Conservation (phyloP, 1,139 yeast genomes). For the Pneumocystis wakefieldiae region DNA sequence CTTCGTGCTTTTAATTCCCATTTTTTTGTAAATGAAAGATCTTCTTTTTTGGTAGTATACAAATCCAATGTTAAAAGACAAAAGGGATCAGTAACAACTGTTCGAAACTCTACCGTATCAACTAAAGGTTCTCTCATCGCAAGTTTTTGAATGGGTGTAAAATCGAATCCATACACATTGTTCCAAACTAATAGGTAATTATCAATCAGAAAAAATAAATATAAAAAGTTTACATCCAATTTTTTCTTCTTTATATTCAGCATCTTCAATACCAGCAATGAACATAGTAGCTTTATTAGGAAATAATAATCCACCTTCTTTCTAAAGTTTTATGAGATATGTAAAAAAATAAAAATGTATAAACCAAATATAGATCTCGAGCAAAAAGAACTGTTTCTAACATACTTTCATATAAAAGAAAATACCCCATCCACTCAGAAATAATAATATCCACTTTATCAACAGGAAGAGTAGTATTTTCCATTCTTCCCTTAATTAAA, state of each 20-base stretch:
- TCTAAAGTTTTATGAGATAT: background rate
- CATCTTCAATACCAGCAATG: constrained; percentile 90
- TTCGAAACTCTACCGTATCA: constrained; percentile 69
- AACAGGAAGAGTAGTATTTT: constrained; percentile 74
- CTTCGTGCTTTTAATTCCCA: constrained; percentile 62
- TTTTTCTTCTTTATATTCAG: constrained; percentile 82
- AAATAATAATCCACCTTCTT: constrained; percentile 69
- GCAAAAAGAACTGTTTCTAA: constrained; percentile 90
- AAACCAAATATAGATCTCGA: constrained; percentile 71
- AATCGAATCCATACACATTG: constrained; percentile 93
- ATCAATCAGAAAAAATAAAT: no score
- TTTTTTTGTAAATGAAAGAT: constrained; percentile 54
- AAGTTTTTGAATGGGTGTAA: constrained; percentile 51
- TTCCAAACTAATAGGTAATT: constrained; percentile 46
- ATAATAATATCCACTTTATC: constrained; percentile 79
- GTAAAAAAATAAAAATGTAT: constrained; percentile 14
- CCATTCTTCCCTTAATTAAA: constrained; percentile 80
- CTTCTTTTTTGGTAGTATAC: constrained; percentile 72
- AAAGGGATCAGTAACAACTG: constrained; percentile 59
- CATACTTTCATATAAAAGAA: constrained; percentile 91
- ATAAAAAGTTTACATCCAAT: constrained; percentile 35
- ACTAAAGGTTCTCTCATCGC: constrained; percentile 92
- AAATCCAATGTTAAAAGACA: constrained; percentile 72
- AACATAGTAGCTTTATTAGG: constrained; percentile 90
- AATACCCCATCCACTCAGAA: constrained; percentile 99